phyloP scores from a whole-genome alignment of 192 early-diverging fungal species.

The Linnemannia elongata region DNA sequence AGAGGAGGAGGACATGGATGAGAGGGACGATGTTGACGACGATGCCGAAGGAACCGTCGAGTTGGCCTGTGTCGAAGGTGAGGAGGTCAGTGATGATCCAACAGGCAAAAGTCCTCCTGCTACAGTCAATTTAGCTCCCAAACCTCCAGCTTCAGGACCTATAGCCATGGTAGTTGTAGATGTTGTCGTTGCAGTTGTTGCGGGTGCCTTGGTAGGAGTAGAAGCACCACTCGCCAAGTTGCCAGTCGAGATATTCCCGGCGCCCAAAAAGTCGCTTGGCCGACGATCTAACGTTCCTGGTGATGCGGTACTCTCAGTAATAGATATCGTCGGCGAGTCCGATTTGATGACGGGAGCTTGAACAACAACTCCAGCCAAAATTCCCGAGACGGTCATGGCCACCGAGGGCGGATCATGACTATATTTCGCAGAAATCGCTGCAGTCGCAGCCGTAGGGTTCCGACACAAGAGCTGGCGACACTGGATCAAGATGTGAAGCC shows the following conservation, averaged over 20 bases:
- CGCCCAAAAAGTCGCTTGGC: constrained; percentile 20
- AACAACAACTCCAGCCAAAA: not conserved
- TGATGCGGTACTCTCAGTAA: not conserved
- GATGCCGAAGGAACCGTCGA: constrained; percentile 17
- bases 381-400: not conserved
- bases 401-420: not conserved
- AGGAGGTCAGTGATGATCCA: not conserved
- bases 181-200: constrained; percentile 43
- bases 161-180: not conserved
- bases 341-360: not conserved
- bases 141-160: not conserved
- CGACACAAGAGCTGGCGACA: constrained; percentile 38
- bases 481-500: constrained; percentile 53
- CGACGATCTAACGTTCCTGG: constrained; percentile 14
- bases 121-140: not conserved
- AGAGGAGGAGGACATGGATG: constrained; percentile 7
- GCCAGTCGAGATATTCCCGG: not conserved
- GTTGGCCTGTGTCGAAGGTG: constrained; percentile 16
- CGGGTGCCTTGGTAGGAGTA: constrained; percentile 35
- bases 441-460: constrained; percentile 11
- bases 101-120: not conserved
- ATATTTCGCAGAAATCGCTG: not conserved
- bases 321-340: constrained; percentile 17
- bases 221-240: not conserved
- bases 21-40: constrained; percentile 28